These are phyloP conservation scores for Neocatenulostroma microsporum DNA, from an alignment of 2,329 filamentous ascomycete species.

Conservation along the genomic window DNA sequence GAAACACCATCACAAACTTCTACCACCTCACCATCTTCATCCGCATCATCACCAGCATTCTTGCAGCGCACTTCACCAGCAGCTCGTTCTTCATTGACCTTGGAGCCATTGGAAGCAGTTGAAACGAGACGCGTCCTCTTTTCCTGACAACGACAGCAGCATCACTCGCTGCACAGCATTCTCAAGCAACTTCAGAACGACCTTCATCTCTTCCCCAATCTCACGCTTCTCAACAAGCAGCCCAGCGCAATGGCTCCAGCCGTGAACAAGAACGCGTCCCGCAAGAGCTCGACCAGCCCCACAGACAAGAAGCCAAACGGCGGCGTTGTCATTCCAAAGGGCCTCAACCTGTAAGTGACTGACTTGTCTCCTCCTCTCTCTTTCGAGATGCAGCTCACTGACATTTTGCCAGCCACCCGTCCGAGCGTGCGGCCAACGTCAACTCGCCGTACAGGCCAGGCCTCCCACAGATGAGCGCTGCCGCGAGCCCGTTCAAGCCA, in stretches of 20 bases:
- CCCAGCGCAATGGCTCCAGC: neutral
- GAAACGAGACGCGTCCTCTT: no score
- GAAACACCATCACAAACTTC: no score
- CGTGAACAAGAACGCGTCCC: neutral
- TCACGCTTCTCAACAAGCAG: conserved; percentile 1
- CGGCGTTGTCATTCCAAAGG: conserved; percentile 2
- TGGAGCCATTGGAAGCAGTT: no score
- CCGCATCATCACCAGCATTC: no score
- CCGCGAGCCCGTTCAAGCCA: conserved; percentile 8
- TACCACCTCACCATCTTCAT: no score
- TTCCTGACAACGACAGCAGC: no score
- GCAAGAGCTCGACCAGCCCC: conserved; percentile 1
- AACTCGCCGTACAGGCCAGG: neutral
- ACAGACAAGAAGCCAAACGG: conserved; percentile 1
- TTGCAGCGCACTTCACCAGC: no score
- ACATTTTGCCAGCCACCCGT: conserved; percentile 1
- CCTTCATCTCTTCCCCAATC: neutral
- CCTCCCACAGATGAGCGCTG: conserved; percentile 5
- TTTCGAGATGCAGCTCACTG: conserved; percentile 2
- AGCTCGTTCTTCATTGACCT: no score
- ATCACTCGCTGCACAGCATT: no score
- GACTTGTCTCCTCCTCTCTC: neutral
- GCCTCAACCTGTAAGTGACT: conserved; percentile 6
- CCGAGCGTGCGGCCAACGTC: conserved; percentile 2
- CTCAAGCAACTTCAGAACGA: neutral